Base-by-base conservation (phyloP, 306 rosid genomes). In the Senna tora region DNA sequence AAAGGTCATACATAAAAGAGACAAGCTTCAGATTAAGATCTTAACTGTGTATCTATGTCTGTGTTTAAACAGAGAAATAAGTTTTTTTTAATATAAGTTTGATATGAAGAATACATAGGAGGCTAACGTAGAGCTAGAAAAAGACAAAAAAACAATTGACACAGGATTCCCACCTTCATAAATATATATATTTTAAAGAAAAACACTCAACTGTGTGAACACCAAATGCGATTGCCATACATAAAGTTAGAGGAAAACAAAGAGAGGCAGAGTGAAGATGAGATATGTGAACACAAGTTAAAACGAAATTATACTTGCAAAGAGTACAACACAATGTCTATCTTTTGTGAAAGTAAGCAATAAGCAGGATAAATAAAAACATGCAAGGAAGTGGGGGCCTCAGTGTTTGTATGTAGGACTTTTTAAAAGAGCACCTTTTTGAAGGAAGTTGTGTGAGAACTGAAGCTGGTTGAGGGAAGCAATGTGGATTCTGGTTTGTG, bases 381-480 rank as follows among this genome's bases (percentile, higher is more conserved):
- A 4, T 36, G 39, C 0, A 36, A 77, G n/a, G 74, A 69, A 7
- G 46, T 8, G 11, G 92, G 86, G 70, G 70, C 77, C 88, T 59
- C 75, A 65, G 4, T 57, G 74, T 81, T 73, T 61, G 77, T 73
- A 77, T 34, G 74, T 73, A 65, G 77, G 79, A 75, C 72, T 76
- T 80, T 83, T 63, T 36, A 86, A 80, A 89, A 78, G 83, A 86
- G 85, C 77, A 94, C 99, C 99, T 94, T 91, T 89, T 65, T 19
- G 65, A 52, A 68, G 13, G 64, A 46, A 71, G 68, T 34, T 42
- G 67, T 57, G 73, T 21, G 36, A 73, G 75, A 67, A 25, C 30
- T 25, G 30, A 25, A 53, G 82, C 17, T 80, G 87, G 81, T 17
- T 56, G 82, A 71, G 76, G 76, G 81, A 81, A 75, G 78, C 65